Evolutionary conservation across 345 rosid genomes (phyloP), one percentile per base, ranked within the genome.

Genomic region (Lenwebbia sp.): DNA sequence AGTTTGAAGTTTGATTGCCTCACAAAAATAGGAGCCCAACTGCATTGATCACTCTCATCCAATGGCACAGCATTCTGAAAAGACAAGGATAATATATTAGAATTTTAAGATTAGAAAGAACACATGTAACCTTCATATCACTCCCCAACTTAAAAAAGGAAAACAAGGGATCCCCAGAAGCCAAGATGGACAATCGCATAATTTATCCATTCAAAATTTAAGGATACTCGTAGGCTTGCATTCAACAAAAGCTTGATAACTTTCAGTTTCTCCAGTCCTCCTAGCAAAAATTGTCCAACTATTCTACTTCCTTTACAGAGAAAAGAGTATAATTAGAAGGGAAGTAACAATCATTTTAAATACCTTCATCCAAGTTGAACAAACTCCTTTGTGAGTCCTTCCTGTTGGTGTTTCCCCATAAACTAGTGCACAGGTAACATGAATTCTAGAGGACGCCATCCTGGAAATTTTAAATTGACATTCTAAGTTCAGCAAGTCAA

Each of bases 361-460:
- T 86, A 93, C 98, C 98, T 94, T 96, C 95, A 96, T 95, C 99
- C 99, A 97, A 50, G 98, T 97, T 33, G 99, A 97, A 90, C 99
- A 97, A 86, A 97, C 90, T 87, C 99, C 99, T 87, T 89, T 94
- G 91, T 96, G 99, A 85, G 92, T 88, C 87, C 99, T 93, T 65
- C 98, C 99, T 9, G 96, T 90, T 44, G 98, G 96, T 65, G 96
- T 96, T 88, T 94, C 92, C 84, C 93, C 99, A 82, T 92, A 91
- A 83, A 97, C 99, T 87, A 97, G 90, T 10, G 99, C 96, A 86
- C 96, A 95, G 51, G 99, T 96, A 82, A 96, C 99, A 93, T 97
- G 99, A 89, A 97, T 91, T 89, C 95, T 95, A 56, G 83, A 85
- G 49, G 95, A 93, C 54, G 88, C 93, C 87, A 94, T 87, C 88